These are phyloP conservation scores for Pythium phragmitis DNA, from an alignment of 352 stramenopile genomes.

Conservation along the genomic window DNA sequence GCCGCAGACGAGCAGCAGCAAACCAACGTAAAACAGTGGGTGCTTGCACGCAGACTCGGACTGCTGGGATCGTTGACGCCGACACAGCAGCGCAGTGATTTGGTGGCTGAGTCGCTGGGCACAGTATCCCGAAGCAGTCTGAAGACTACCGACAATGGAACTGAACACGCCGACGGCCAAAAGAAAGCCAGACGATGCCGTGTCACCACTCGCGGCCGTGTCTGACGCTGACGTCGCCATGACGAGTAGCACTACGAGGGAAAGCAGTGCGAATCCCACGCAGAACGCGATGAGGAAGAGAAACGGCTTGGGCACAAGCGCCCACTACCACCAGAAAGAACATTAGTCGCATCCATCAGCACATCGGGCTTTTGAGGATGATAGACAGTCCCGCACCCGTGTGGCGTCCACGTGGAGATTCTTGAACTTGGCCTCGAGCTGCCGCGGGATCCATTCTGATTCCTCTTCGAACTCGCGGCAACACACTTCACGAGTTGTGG, in stretches of 20 bases:
- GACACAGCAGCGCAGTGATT: constrained; percentile 17
- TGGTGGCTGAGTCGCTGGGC: constrained; percentile 36
- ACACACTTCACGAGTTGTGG: background rate
- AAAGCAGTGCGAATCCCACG: constrained; percentile 32
- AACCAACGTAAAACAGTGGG: constrained; percentile 31
- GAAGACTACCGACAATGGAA: constrained; percentile 37
- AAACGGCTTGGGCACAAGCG: constrained; percentile 30
- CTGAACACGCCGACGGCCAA: constrained; percentile 33
- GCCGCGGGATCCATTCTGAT: constrained; percentile 2
- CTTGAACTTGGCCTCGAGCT: constrained; percentile 18
- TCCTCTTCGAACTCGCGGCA: background rate
- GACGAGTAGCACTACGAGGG: constrained; percentile 25
- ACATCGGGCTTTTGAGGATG: background rate
- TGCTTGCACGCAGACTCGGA: background rate
- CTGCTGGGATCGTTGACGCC: background rate
- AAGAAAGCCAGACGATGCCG: constrained; percentile 23
- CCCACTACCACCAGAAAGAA: constrained; percentile 21
- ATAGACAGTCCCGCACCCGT: constrained; percentile 7
- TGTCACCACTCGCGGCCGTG: background rate
- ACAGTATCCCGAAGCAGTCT: constrained; percentile 40
- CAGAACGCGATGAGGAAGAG: constrained; percentile 27
- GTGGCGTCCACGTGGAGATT: background rate
- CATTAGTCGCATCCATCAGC: background rate
- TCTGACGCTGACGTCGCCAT: constrained; percentile 12
- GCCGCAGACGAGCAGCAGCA: constrained; percentile 35